These are phyloP conservation scores for Solanum chacoense DNA, from an alignment of 305 asterid species.

Conservation along the genomic window DNA sequence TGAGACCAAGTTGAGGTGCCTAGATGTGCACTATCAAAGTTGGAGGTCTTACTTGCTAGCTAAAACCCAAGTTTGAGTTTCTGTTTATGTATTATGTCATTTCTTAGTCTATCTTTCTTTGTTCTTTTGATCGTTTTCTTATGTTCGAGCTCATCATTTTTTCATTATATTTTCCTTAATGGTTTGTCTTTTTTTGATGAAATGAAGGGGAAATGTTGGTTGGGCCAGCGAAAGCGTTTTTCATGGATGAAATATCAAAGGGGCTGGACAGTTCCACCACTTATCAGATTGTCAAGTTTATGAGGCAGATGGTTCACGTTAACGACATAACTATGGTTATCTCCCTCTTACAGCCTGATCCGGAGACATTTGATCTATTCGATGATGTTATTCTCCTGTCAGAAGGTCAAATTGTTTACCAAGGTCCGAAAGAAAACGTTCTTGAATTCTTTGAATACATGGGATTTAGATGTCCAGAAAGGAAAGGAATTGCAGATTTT, in stretches of 20 bases:
- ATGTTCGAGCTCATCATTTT: background rate
- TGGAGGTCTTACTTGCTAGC: background rate
- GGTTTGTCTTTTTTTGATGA: background rate
- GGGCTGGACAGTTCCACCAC: conserved; percentile 61
- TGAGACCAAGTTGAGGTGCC: background rate
- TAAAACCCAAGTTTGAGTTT: background rate
- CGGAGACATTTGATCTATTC: conserved; percentile 40
- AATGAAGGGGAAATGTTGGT: conserved; percentile 54
- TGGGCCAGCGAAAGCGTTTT: conserved; percentile 52
- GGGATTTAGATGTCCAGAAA: conserved; percentile 52
- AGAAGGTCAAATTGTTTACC: conserved; percentile 40
- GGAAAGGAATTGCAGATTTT: conserved; percentile 50
- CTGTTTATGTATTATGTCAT: background rate
- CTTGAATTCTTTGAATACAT: conserved; percentile 30
- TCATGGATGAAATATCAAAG: conserved; percentile 61
- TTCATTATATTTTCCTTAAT: background rate
- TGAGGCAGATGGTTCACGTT: conserved; percentile 52
- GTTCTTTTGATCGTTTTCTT: background rate
- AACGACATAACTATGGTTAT: conserved; percentile 37
- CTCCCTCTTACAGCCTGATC: conserved; percentile 46
- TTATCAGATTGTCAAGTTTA: conserved; percentile 37
- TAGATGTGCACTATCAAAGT: background rate
- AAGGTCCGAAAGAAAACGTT: conserved; percentile 38
- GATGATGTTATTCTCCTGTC: conserved; percentile 44
- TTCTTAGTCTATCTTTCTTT: background rate